Conservation (phyloP, 2,329 filamentous ascomycete genomes). For the Trichophyton simii region DNA sequence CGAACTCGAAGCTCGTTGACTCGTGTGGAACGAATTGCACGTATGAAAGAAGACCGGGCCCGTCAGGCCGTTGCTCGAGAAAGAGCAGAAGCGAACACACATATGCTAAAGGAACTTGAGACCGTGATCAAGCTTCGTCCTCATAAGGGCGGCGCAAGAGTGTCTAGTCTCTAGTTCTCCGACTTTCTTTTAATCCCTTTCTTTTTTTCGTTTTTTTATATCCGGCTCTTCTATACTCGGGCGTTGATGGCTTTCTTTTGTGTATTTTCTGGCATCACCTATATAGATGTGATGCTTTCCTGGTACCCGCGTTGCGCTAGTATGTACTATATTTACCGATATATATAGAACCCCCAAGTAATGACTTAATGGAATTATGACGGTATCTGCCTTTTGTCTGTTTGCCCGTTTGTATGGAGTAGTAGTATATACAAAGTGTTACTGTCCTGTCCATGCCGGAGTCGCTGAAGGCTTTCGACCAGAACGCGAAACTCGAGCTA, state of each 20-base stretch:
- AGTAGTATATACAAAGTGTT: too few relatives aligned
- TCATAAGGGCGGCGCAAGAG: conserved; percentile 12
- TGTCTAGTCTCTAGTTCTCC: background rate
- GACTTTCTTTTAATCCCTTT: background rate
- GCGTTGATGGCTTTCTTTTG: background rate
- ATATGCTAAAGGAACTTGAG: conserved; percentile 87
- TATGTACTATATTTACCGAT: background rate
- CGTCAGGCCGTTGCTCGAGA: conserved; percentile 59
- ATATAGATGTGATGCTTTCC: background rate
- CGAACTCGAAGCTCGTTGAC: conserved; percentile 58
- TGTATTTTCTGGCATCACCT: background rate
- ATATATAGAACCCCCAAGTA: background rate
- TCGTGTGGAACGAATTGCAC: conserved; percentile 73
- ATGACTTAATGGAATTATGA: background rate
- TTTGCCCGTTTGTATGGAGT: background rate
- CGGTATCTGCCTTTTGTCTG: background rate
- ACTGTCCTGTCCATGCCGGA: too few relatives aligned
- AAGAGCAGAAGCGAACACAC: conserved; percentile 66
- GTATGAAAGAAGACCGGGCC: conserved; percentile 76
- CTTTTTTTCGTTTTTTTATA: background rate
- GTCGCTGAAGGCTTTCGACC: background rate
- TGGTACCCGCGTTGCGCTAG: background rate
- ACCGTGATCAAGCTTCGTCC: conserved; percentile 61
- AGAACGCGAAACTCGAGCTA: background rate
- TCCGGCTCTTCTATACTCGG: background rate